Base-by-base conservation (phyloP, 2,329 filamentous ascomycete genomes). In the Meredithiella fracta region DNA sequence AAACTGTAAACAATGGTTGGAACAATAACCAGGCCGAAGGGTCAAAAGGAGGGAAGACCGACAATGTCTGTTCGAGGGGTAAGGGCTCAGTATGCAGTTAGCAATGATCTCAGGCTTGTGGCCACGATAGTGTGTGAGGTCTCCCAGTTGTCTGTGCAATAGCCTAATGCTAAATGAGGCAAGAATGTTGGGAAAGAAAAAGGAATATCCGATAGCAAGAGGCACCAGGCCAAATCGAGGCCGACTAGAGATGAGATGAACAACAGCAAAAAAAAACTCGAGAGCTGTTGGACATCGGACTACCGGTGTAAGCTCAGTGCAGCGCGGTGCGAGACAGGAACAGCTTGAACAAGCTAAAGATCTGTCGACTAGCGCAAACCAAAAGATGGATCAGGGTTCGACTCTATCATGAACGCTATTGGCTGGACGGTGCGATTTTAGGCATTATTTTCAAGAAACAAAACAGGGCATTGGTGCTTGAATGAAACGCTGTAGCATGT, bases 321-420 rank as follows among this genome's bases (percentile, higher is more conserved):
- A 17, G 15, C 5, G 20, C n/a, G 22, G 15, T 26, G 44, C 44
- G 11, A 22, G 44, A 49, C 44, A 49, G 23, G 44, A 49, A 49
- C 44, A 26, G 44, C 23, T 26, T 49, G 44, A 22, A 34, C 11
- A 34, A 34, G 44, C 22, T 49, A 11, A 44, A n/a, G 40, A 44
- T 44, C 40, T 44, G 15, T n/a, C 2, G 15, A 22, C 44, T 49
- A 22, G 15, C 15, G 44, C 44, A 49, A 9, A 26, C 44, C 44
- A 22, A 49, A 49, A 49, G 44, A 49, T 49, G 44, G 44, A 49
- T 49, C 22, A 29, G 44, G 22, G 44, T 49, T 25, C 44, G 25
- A 26, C 9, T 49, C 3, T 26, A 9, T 9, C 44, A n/a, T 22
- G 15, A n/a, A 17, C 5, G n/a, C 44, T 49, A 26, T 49, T 49